Conservation (phyloP, 73 alveolate species). For the Breviolum minutum region DNA sequence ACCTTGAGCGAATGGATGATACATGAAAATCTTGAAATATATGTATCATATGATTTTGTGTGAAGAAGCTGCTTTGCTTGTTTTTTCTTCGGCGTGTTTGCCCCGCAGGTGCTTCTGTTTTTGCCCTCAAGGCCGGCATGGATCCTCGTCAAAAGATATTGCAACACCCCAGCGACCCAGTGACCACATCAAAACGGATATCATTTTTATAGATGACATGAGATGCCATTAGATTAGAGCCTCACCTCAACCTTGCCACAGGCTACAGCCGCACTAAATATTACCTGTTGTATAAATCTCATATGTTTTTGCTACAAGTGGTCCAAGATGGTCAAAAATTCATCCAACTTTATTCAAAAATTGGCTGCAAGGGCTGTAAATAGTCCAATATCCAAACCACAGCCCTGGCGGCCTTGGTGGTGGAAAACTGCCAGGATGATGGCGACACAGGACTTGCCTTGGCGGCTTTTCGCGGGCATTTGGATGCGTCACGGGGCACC, state of each 20-base stretch:
- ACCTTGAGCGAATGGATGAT: background rate
- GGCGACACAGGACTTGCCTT: conserved; percentile 67
- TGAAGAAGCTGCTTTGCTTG: background rate
- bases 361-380: background rate
- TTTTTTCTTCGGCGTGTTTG: background rate
- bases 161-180: no score
- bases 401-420: background rate
- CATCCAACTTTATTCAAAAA: background rate
- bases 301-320: background rate
- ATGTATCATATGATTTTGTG: background rate
- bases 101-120: conserved; percentile 42
- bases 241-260: no score
- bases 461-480: conserved; percentile 63
- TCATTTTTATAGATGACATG: no score
- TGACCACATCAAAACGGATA: no score
- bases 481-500: conserved; percentile 12
- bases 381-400: background rate
- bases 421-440: conserved; percentile 40
- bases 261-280: background rate
- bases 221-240: no score
- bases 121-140: conserved; percentile 60
- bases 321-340: background rate
- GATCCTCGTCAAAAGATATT: background rate
- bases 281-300: background rate
- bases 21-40: background rate